Evolutionary conservation across 257 asterid species (phyloP).

Genomic region (Euphrasia confusa): DNA sequence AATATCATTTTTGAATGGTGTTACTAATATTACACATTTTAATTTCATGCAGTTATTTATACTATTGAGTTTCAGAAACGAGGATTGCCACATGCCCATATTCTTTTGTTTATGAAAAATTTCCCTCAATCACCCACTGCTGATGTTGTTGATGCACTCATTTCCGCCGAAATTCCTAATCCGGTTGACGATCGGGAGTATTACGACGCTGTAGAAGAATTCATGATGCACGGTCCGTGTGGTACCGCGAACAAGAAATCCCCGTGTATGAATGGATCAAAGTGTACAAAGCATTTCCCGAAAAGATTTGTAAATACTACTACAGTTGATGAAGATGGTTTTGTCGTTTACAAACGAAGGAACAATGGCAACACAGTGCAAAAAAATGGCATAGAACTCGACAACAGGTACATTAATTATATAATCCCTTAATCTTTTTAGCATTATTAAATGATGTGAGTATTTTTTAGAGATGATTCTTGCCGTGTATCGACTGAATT

Average conservation of each 20-base stretch:
- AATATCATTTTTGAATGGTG: no score
- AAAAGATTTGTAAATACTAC: neutral
- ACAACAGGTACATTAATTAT: neutral
- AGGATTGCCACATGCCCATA: conserved; percentile 16
- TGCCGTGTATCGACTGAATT: no score
- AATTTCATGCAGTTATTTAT: neutral
- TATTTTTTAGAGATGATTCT: no score
- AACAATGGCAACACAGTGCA: neutral
- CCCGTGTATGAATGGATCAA: neutral
- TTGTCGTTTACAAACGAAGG: neutral
- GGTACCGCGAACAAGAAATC: neutral
- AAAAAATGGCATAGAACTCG: neutral
- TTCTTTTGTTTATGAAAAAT: neutral
- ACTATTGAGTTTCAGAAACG: conserved; percentile 11
- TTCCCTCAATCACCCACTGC: neutral
- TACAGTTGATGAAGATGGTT: neutral
- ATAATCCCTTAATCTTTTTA: no score
- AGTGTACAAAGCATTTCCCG: neutral
- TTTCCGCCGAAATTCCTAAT: neutral
- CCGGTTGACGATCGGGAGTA: neutral
- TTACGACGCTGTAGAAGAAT: neutral
- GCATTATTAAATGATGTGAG: no score
- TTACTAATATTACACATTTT: neutral
- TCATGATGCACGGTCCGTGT: conserved; percentile 17
- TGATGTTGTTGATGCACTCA: neutral